A percentile compares a stretch with the other conserved stretches of the same genome.
Conservation (phyloP, 148 eudicot genomes). For the Amaranthus palmeri region DNA sequence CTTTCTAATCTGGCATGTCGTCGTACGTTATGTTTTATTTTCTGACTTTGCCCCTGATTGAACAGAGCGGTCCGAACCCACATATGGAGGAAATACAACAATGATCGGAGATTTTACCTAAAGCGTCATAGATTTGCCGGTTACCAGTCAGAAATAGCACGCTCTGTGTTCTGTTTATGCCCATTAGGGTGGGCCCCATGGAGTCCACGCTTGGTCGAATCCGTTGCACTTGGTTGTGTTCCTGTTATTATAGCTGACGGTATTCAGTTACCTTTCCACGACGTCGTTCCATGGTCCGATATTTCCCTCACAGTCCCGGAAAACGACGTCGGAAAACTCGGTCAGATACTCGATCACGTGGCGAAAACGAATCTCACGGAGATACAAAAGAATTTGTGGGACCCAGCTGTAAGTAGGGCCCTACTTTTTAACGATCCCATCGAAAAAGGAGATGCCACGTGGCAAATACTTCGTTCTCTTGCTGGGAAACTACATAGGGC, state of each 20-base stretch:
- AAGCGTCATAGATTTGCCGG: slow-evolving; percentile 55
- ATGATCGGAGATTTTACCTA: slow-evolving; percentile 52
- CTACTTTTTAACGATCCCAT: slow-evolving; percentile 42
- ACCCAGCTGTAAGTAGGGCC: slow-evolving; percentile 41
- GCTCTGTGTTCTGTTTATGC: slow-evolving; percentile 68
- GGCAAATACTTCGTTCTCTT: slow-evolving; percentile 46
- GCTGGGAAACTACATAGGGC: slow-evolving; percentile 31
- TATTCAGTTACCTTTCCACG: slow-evolving; percentile 57
- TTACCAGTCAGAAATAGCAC: slow-evolving; percentile 62
- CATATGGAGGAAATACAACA: slow-evolving; percentile 49
- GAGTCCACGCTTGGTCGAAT: slow-evolving; percentile 85
- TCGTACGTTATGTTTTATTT: too few species aligned
- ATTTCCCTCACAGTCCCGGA: slow-evolving; percentile 69
- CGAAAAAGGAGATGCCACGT: slow-evolving; percentile 61
- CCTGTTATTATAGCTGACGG: slow-evolving; percentile 91
- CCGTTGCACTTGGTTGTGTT: slow-evolving; percentile 73
- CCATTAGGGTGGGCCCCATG: slow-evolving; percentile 98
- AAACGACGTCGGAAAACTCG: slow-evolving; percentile 47
- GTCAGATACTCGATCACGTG: slow-evolving; percentile 28
- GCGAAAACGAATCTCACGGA: slow-evolving; percentile 26
- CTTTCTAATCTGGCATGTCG: too few species aligned
- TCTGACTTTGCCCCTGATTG: too few species aligned
- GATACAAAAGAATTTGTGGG: slow-evolving; percentile 54
- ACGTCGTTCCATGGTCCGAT: slow-evolving; percentile 58
- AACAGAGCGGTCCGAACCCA: slow-evolving; percentile 64